phyloP scores from a whole-genome alignment of 306 rosid species.

The Quercus berberidifolia region DNA sequence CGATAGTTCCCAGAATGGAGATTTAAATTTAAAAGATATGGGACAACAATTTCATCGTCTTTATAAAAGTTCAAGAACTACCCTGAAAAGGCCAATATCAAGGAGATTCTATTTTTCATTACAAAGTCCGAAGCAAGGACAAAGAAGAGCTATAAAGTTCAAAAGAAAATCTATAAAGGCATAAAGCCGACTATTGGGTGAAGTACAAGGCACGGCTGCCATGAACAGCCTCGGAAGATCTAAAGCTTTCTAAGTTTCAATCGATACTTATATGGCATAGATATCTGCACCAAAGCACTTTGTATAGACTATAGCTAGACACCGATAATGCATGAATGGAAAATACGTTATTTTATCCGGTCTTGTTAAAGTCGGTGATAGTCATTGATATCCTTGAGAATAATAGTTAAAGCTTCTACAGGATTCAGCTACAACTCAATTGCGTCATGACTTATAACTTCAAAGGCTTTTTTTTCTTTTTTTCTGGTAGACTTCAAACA shows the following conservation, averaged over 20 bases:
- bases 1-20: too few species aligned
- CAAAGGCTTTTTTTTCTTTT: too few species aligned
- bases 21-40: background rate
- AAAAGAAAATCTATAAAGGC: background rate
- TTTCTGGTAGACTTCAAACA: too few species aligned
- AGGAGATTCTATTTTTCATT: background rate
- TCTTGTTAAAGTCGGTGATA: background rate
- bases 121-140: background rate
- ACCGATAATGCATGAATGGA: background rate
- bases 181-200: background rate
- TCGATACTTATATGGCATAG: background rate
- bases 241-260: background rate
- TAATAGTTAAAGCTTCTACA: background rate
- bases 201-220: slow-evolving; percentile 3
- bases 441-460: too few species aligned
- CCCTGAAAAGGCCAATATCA: background rate
- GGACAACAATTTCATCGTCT: background rate
- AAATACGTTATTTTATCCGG: background rate
- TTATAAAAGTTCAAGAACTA: background rate
- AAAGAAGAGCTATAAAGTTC: background rate
- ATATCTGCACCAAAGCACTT: background rate
- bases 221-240: background rate
- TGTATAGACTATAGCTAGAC: background rate
- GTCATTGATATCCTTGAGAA: background rate
- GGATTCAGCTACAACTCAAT: background rate